Conservation (phyloP, 1,139 yeast genomes). For the Lodderomyces pseudojiufengensis region DNA sequence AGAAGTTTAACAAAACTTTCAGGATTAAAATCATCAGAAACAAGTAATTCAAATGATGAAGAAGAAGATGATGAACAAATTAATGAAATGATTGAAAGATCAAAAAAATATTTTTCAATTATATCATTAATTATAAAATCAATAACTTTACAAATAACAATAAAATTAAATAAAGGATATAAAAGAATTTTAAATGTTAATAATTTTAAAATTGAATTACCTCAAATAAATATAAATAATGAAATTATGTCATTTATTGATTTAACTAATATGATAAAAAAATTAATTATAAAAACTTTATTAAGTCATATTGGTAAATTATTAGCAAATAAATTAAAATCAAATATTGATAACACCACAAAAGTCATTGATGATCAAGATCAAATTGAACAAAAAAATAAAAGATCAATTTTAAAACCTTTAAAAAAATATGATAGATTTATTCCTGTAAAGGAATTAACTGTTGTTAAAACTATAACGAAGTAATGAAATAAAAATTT, state of each 20-base stretch:
- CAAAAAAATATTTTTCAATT: slow-evolving; percentile 56
- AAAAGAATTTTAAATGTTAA: slow-evolving; percentile 59
- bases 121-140: slow-evolving; percentile 45
- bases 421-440: slow-evolving; percentile 26
- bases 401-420: slow-evolving; percentile 20
- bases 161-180: slow-evolving; percentile 53
- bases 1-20: slow-evolving; percentile 10
- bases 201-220: slow-evolving; percentile 52
- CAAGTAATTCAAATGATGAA: not conserved
- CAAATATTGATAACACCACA: slow-evolving; percentile 6
- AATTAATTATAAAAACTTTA: slow-evolving; percentile 47
- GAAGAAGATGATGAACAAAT: slow-evolving; percentile 30
- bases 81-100: slow-evolving; percentile 55
- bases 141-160: slow-evolving; percentile 51
- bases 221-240: slow-evolving; percentile 46
- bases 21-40: slow-evolving; percentile 1
- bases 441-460: slow-evolving; percentile 10
- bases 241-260: slow-evolving; percentile 54
- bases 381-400: slow-evolving; percentile 16
- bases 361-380: no score
- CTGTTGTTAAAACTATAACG: slow-evolving; percentile 5
- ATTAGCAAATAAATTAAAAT: slow-evolving; percentile 50
- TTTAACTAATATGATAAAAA: slow-evolving; percentile 49
- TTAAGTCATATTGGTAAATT: slow-evolving; percentile 58
- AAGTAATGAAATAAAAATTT: no score